Evolutionary conservation across 116 monocot species (phyloP).

Genomic region (Posidonia oceanica): DNA sequence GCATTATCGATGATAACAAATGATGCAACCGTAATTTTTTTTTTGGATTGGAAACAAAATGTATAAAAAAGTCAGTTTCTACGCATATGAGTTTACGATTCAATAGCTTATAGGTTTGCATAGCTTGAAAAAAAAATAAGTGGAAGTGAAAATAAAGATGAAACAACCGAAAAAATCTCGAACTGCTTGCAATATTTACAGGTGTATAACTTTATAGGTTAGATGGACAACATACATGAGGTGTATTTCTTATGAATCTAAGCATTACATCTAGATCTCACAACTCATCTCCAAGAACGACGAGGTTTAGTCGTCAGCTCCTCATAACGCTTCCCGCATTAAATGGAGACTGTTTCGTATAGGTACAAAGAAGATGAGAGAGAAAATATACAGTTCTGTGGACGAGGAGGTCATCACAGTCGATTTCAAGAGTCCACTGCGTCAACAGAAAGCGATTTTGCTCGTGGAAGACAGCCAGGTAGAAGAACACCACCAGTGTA

Average conservation of each 20-base stretch:
- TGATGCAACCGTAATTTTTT: no score
- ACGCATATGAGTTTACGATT: no score
- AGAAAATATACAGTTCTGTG: background rate
- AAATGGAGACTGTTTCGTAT: background rate
- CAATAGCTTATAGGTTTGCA: no score
- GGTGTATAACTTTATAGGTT: background rate
- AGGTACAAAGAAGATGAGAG: background rate
- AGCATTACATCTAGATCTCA: background rate
- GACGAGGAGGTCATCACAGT: background rate
- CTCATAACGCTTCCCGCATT: background rate
- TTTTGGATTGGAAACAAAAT: no score
- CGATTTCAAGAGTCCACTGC: conserved; percentile 27
- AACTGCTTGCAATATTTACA: background rate
- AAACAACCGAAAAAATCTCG: no score
- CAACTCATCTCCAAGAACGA: background rate
- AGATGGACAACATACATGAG: conserved; percentile 1
- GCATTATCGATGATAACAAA: no score
- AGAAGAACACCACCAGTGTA: conserved; percentile 16
- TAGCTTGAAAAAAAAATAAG: no score
- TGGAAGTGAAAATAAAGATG: no score
- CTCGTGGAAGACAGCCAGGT: conserved; percentile 22
- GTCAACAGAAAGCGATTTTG: conserved; percentile 48
- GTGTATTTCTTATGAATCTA: background rate
- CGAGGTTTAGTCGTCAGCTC: background rate
- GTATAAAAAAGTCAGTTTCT: no score